Conservation (phyloP, 2,329 filamentous ascomycete species). For the Penicillium brevicompactum region DNA sequence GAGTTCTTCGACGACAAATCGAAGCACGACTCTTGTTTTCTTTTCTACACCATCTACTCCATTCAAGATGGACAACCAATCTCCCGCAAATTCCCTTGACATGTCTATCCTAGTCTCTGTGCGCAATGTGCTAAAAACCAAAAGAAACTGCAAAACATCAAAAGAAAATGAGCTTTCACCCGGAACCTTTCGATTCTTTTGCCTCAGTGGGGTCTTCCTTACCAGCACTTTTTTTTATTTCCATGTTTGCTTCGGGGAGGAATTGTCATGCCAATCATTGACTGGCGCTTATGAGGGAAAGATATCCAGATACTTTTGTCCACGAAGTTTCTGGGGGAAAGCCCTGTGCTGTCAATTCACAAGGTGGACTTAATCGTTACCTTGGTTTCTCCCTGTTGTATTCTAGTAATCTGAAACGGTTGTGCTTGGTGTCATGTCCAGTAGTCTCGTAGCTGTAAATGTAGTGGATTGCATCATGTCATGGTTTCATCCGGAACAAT, state of each 20-base stretch:
- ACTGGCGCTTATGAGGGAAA: constrained; percentile 98
- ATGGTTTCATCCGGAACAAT: not conserved
- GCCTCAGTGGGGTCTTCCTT: constrained; percentile 25
- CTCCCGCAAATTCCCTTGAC: constrained; percentile 35
- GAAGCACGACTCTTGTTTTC: constrained; percentile 30
- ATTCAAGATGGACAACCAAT: constrained; percentile 23
- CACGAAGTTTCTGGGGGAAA: constrained; percentile 73
- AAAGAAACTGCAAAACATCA: constrained; percentile 37
- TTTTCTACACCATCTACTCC: constrained; percentile 20
- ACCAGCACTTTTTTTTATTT: constrained; percentile 31
- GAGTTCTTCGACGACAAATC: constrained; percentile 11
- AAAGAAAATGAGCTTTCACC: constrained; percentile 36
- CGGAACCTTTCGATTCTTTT: constrained; percentile 32
- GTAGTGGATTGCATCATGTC: not conserved
- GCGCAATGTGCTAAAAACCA: constrained; percentile 33
- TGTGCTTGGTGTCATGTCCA: constrained; percentile 34
- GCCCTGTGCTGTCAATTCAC: constrained; percentile 84
- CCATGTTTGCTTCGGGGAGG: constrained; percentile 37
- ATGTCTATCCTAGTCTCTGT: constrained; percentile 45
- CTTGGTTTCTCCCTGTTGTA: constrained; percentile 55
- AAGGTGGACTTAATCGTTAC: constrained; percentile 89
- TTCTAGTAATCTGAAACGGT: constrained; percentile 41
- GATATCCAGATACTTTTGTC: constrained; percentile 69
- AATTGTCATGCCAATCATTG: constrained; percentile 55
- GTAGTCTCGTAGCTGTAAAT: constrained; percentile 15